phyloP scores from a whole-genome alignment of 2,329 filamentous ascomycete genomes.

The Zalaria obscura region DNA sequence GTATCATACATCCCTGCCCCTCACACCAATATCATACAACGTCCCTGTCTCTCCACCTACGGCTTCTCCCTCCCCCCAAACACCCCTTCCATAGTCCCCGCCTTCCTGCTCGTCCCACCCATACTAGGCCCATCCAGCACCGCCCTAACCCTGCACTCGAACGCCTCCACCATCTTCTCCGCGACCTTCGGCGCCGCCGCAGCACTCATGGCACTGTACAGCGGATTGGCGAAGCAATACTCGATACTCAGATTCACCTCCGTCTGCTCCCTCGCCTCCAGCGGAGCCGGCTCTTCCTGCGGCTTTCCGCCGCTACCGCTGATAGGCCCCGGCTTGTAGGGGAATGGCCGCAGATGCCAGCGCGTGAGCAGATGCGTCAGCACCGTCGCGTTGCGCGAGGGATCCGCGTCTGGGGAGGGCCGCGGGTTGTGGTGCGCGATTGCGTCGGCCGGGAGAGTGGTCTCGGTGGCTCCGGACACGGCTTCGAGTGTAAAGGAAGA shows the following conservation, averaged over 20 bases:
- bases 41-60: not conserved
- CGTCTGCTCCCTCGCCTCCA: constrained; percentile 38
- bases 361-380: constrained; percentile 56
- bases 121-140: constrained; percentile 22
- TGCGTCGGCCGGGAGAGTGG: constrained; percentile 25
- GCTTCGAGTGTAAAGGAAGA: constrained; percentile 57
- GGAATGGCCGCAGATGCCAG: constrained; percentile 48
- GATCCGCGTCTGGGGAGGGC: constrained; percentile 21
- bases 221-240: constrained; percentile 77
- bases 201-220: constrained; percentile 70
- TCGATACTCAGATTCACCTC: constrained; percentile 63
- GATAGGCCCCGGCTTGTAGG: constrained; percentile 23
- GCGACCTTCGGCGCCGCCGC: constrained; percentile 76
- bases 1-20: too few species aligned
- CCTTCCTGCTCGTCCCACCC: not conserved
- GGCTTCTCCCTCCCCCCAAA: not conserved
- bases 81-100: not conserved
- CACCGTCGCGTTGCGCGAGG: constrained; percentile 23
- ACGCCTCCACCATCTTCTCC: constrained; percentile 80
- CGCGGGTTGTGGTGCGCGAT: constrained; percentile 27
- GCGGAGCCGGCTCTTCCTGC: constrained; percentile 27
- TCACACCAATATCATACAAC: too few species aligned
- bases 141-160: constrained; percentile 63
- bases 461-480: constrained; percentile 45
- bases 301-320: constrained; percentile 8